Evolutionary conservation across 1,284 basidiomycete genomes (phyloP), one percentile per base, ranked within the genome.

Genomic region (Ganoderma lingzhi): DNA sequence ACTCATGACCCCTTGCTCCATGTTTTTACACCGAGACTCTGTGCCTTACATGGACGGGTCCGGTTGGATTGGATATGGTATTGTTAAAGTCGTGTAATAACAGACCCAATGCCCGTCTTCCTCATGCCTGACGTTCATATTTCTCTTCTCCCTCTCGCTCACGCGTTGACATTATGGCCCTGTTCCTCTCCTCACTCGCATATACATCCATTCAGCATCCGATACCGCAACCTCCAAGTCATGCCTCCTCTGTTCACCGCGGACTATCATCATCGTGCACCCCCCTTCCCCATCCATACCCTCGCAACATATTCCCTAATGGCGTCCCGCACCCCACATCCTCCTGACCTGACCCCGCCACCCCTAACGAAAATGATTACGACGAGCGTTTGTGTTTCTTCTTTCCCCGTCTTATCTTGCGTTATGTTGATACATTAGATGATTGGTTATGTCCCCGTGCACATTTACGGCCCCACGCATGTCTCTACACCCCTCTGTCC

Each of bases 1-100:
- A 55, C 53, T 64, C 67, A 73, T 69, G 64, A 53, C 51, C 23
- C 23, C 10, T 60, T 73, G 64, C 68, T 73, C 39, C 53, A 60
- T 65, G 63, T 44, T 53, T 69, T 67, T 63, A 66, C 65, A 64
- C 69, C 45, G 64, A 41, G 71, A 61, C 69, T 53, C 56, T 59
- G 64, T 59, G n/a, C 37, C 39, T 35, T 37, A 23, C 66, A 64
- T 37, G 68, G 59, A 69, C 64, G 61, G 44, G 64, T 59, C 55
- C 42, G 59, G 64, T 70, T 55, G 9, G 23, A 51, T 68, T 71
- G 70, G 70, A 64, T 73, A 69, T 61, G 71, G 67, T 67, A 67
- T 69, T 67, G 66, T 70, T 68, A 66, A 73, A 70, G 66, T 62
- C 58, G 65, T 73, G 72, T 73, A 73, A 65, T 67, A 73, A 70